Evolutionary conservation across 176 grass and related monocot genomes (phyloP), one percentile per base, ranked within the genome.

Genomic region (Tuctoria greenei): DNA sequence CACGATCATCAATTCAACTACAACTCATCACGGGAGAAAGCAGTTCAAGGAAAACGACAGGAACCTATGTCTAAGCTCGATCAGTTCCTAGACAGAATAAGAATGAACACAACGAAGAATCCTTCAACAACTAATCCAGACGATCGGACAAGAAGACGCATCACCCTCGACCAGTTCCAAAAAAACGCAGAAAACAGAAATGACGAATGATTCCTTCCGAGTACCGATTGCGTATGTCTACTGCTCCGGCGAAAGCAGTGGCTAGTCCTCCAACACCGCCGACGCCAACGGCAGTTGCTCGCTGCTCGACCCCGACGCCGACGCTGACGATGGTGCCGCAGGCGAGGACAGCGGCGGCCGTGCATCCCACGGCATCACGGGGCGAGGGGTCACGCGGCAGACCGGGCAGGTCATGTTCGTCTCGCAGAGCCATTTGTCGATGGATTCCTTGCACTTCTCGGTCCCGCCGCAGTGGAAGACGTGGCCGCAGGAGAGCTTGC

Each of bases 401-500:
- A 15, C 0, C 20, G 74, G 74, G 60, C 74, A 77, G 18, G 2
- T 11, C 59, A 77, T 9, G 26, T 11, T 14, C 42, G 16, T 11
- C 49, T 20, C 12, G 14, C 10, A 35, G 17, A 66, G 75, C 47
- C 47, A 78, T 1, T 18, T 3, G 10, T 79, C 76, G 23, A 68
- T 43, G 49, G 23, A 4, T 4, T 0, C 31, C 37, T 56, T 0
- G 63, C 76, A 66, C 43, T 64, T 77, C 8, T 5, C 60, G 20
- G 20, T 23, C 60, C 3, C 7, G 50, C 23, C 31, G 47, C 16
- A 12, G 50, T 79, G 76, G 50, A 79, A 67, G 4, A 58, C 37
- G 50, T 68, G 37, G 37, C 13, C 16, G 50, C 63, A 68, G 50
- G 64, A 79, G 64, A 79, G 76, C 63, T 17, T 42, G 63, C 75